Conservation (phyloP, 768 basidiomycete species). For the Calocera viscosa region DNA sequence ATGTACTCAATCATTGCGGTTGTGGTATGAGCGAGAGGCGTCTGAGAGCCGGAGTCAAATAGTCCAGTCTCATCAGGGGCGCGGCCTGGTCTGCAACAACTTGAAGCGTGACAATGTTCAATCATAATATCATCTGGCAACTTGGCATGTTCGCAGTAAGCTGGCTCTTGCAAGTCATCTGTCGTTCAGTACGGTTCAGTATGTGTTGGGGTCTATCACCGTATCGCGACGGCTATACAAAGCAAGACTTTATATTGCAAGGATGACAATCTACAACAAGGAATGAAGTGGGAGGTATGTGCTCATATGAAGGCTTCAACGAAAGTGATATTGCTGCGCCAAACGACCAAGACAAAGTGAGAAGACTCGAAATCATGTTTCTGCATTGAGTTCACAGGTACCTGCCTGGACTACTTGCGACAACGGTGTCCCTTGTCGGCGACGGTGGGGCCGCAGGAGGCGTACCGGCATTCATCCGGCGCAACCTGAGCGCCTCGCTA, state of each 20-base stretch:
- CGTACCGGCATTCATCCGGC: neutral
- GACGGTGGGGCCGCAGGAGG: too few relatives aligned
- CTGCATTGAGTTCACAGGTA: neutral
- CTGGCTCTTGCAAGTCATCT: too few relatives aligned
- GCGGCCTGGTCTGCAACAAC: too few relatives aligned
- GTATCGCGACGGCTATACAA: neutral
- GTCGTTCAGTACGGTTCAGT: too few relatives aligned
- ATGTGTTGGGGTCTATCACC: too few relatives aligned
- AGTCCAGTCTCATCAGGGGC: neutral
- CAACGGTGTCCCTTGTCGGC: too few relatives aligned
- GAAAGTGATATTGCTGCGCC: neutral
- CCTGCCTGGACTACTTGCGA: neutral
- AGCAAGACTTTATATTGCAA: neutral
- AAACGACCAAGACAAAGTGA: neutral
- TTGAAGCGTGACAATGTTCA: too few relatives aligned
- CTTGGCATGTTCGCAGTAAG: too few relatives aligned
- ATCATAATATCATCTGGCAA: too few relatives aligned
- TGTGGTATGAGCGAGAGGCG: neutral
- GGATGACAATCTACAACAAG: neutral
- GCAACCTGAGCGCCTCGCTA: neutral
- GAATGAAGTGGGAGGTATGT: neutral
- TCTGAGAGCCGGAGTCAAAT: neutral
- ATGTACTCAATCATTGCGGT: conserved; percentile 81
- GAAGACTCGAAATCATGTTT: neutral
- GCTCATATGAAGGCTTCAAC: neutral